These are phyloP conservation scores for Avena atlantica DNA, from an alignment of 176 grass and related monocot genomes.

Conservation along the genomic window DNA sequence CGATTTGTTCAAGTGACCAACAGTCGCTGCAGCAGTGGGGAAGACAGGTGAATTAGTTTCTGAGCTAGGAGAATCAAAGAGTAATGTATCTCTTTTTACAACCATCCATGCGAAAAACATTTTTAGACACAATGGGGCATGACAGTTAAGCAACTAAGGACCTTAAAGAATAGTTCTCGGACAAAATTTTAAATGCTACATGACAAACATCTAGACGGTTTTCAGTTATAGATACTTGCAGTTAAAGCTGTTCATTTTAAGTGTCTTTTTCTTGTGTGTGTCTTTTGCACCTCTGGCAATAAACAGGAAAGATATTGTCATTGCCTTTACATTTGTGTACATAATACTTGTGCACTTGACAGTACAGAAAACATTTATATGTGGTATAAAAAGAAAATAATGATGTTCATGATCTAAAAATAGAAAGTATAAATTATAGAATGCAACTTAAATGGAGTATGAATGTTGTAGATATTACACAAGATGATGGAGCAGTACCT, in stretches of 20 bases:
- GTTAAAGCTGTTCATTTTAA: background rate
- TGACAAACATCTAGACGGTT: background rate
- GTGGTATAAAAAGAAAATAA: background rate
- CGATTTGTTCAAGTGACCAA: slow-evolving; percentile 54
- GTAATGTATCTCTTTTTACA: background rate
- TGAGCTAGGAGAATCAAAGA: slow-evolving; percentile 36
- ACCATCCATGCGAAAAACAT: background rate
- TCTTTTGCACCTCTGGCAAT: slow-evolving; percentile 1
- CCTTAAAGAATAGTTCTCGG: background rate
- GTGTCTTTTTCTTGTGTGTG: background rate
- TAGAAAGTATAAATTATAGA: slow-evolving; percentile 11
- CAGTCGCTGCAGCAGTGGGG: slow-evolving; percentile 38
- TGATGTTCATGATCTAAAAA: slow-evolving; percentile 22
- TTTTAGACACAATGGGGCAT: background rate
- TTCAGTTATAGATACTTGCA: slow-evolving; percentile 10
- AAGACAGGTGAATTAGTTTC: slow-evolving; percentile 45
- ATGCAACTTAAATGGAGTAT: slow-evolving; percentile 18
- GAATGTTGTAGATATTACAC: slow-evolving; percentile 8
- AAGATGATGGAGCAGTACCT: slow-evolving; percentile 58
- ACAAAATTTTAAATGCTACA: slow-evolving; percentile 8
- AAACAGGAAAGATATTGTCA: background rate
- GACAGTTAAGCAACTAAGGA: slow-evolving; percentile 20
- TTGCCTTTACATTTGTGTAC: background rate
- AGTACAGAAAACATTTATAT: slow-evolving; percentile 23
- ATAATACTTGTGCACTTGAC: background rate